Evolutionary conservation across 2,329 filamentous ascomycete species (phyloP), one percentile per base, ranked within the genome.

Genomic region (Orbilia brochopaga): DNA sequence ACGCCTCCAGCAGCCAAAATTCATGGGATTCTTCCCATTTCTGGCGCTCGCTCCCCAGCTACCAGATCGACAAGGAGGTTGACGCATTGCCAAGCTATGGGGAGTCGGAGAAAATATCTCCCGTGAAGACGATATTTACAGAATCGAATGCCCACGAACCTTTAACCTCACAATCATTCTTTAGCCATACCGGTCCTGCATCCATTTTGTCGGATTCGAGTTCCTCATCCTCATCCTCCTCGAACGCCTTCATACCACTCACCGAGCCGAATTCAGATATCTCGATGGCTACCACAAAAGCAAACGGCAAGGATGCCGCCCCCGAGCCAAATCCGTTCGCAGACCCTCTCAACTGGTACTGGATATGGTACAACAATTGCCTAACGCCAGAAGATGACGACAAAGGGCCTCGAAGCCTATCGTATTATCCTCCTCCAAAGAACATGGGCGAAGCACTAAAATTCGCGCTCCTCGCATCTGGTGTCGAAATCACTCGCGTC

Each of bases 31-130:
- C 23, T n/a, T 35, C 61, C n/a, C 2, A 57, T 11, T 67, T 67
- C 40, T 67, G 63, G 63, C 32, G 42, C 13, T 51, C 15, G 17
- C 48, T 67, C 8, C 44, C 63, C 3, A 51, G 60, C 2, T 67
- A 60, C 19, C 19, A 54, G 1, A 58, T 21, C 23, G 23, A 19
- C 46, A 0, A 53, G 44, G 15, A 19, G 19, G 44, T 19, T 10
- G 19, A 10, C 19, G n/a, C n/a, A 48, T 6, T 48, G 15, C 44
- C 44, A 48, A 48, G 37, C 44, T 19, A 19, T 35, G 24, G 23
- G 15, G n/a, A 52, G 11, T 24, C 27, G n/a, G 42, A 57, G 15
- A 23, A 13, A 30, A 27, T 51, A 30, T 21, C 30, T 11, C 21
- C 27, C n/a, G 27, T 24, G 27, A 19, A 11, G 17, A 8, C 5